Evolutionary conservation across 345 rosid species (phyloP), one percentile per base, ranked within the genome.

Genomic region (Eucalyptus cloeziana): DNA sequence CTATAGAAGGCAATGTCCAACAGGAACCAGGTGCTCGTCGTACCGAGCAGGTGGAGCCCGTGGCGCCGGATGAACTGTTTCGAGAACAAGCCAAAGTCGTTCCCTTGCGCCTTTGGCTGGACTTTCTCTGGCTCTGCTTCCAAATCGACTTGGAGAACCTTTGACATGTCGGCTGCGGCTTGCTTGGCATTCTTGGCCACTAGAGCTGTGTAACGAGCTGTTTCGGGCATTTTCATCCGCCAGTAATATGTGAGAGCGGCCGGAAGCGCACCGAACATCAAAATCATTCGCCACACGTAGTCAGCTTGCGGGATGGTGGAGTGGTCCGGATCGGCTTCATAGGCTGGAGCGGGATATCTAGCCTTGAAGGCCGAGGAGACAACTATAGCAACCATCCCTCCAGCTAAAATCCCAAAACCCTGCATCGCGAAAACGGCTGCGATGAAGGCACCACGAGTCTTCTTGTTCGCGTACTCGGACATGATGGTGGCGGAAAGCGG

Each of bases 181-280:
- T 76, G 88, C 49, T 89, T 87, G 44, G 88, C 90, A 47, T 89
- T 87, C 86, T 87, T 89, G 86, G 90, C 90, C 21, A 89, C 90
- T 22, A 89, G 69, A 51, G 90, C 90, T 31, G 90, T 89, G 90
- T 92, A 96, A 96, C 97, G 93, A 60, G 98, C 97, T n/a, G 98
- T 94, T 94, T 96, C 98, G 6, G 98, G 98, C 98, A 96, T 96
- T 89, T 91, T 91, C 97, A 96, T 95, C 33, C 98, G 94, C 96
- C 96, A 96, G 50, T 95, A 96, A 76, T 88, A 96, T 7, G 98
- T 96, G 52, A 96, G 88, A 51, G 94, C 97, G 24, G 98, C 97
- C 54, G 98, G 98, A 86, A 96, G 87, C 43, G 97, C 95, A 27
- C 97, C 97, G 22, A 96, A 86, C 95, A 96, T 94, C 17, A 96